Conservation (phyloP, 2,329 filamentous ascomycete species). For the Penicillium paneum region DNA sequence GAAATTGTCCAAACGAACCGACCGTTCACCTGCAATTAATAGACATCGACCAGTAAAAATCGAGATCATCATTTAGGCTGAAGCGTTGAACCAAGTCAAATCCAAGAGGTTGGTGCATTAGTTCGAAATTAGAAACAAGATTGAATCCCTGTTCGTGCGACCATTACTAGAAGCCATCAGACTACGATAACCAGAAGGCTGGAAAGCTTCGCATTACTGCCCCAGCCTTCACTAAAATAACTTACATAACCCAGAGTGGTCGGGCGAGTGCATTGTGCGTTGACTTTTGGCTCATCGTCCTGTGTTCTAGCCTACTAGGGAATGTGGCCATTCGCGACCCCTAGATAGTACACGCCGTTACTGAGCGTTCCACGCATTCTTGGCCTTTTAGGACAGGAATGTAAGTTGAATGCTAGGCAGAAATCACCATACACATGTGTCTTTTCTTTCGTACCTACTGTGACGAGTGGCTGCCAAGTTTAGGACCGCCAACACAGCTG, state of each 20-base stretch:
- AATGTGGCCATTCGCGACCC: conserved; percentile 14
- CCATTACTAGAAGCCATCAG: not conserved
- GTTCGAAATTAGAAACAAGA: conserved; percentile 14
- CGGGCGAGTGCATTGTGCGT: not conserved
- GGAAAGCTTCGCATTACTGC: conserved; percentile 3
- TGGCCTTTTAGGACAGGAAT: conserved; percentile 10
- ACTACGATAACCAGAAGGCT: not conserved
- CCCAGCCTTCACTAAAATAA: not conserved
- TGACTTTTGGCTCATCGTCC: not conserved
- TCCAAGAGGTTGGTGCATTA: not conserved
- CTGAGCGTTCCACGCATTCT: conserved; percentile 8
- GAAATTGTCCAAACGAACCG: not conserved
- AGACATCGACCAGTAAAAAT: not conserved
- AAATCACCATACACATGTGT: not conserved
- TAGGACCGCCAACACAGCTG: not conserved
- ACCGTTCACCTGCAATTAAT: not conserved
- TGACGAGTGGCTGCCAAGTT: not conserved
- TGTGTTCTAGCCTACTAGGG: conserved; percentile 7
- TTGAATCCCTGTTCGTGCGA: conserved; percentile 5
- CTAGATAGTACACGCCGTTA: conserved; percentile 5
- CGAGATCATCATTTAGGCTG: not conserved
- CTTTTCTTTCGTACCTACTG: not conserved
- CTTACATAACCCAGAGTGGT: conserved; percentile 2
- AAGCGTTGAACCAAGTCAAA: not conserved
- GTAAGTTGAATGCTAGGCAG: conserved; percentile 7